phyloP scores from a whole-genome alignment of 2,329 filamentous ascomycete species.

The Aspergillus vadensis region DNA sequence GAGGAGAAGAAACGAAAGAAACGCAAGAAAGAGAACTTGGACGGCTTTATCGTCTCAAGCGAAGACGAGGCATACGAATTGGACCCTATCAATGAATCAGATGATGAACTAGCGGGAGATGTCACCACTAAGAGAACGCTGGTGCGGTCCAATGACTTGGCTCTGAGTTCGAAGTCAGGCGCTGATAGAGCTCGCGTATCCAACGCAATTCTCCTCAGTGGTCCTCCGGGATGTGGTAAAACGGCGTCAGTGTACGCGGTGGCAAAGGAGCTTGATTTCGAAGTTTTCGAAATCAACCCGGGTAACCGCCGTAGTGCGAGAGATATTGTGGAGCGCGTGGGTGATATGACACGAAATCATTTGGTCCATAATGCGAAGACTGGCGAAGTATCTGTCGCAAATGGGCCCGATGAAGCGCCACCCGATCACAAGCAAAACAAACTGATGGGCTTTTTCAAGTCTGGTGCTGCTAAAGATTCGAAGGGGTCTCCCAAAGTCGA shows the following conservation, averaged over 20 bases:
- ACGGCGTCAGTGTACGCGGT: conserved; percentile 89
- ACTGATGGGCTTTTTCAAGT: conserved; percentile 79
- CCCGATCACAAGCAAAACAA: conserved; percentile 73
- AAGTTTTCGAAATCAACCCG: conserved; percentile 92
- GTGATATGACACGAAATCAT: conserved; percentile 96
- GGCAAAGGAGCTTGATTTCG: conserved; percentile 87
- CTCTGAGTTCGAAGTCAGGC: conserved; percentile 35
- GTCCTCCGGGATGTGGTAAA: conserved; percentile 87
- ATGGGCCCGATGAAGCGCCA: conserved; percentile 59
- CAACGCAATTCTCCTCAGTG: conserved; percentile 86
- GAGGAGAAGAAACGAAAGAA: conserved; percentile 55
- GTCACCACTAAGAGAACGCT: conserved; percentile 44
- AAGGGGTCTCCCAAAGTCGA: conserved; percentile 22
- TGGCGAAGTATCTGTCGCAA: conserved; percentile 31
- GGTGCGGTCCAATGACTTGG: conserved; percentile 44
- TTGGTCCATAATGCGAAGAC: conserved; percentile 64
- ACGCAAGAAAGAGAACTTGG: conserved; percentile 71
- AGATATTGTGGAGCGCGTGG: conserved; percentile 87
- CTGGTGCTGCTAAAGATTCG: conserved; percentile 44
- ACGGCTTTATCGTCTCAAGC: conserved; percentile 77
- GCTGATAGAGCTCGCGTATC: conserved; percentile 55
- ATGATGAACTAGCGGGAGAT: conserved; percentile 50
- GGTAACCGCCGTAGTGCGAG: conserved; percentile 81
- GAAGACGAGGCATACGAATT: conserved; percentile 73
- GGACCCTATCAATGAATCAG: conserved; percentile 66